phyloP scores from a whole-genome alignment of 2,329 filamentous ascomycete genomes.

The Fusarium protoensiforme region DNA sequence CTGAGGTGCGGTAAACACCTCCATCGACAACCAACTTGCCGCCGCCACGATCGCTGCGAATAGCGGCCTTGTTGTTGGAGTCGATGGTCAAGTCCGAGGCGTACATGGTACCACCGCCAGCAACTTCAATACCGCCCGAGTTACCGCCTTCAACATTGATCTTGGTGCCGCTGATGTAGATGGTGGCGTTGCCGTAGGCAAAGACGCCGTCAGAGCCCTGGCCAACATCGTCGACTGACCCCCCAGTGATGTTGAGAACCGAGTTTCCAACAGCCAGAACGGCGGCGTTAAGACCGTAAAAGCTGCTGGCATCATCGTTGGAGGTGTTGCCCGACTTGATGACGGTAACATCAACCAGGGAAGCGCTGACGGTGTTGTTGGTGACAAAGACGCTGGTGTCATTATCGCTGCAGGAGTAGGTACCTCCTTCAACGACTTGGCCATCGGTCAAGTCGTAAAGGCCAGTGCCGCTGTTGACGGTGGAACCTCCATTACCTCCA shows the following conservation, averaged over 20 bases:
- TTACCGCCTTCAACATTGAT: conserved; percentile 17
- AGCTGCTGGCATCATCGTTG: conserved; percentile 16
- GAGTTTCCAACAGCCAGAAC: conserved; percentile 13
- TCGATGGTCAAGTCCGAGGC: conserved; percentile 20
- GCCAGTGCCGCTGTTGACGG: conserved; percentile 21
- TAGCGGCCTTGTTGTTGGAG: conserved; percentile 17
- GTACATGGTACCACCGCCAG: conserved; percentile 19
- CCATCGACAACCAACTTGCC: conserved; percentile 17
- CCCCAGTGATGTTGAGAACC: conserved; percentile 16
- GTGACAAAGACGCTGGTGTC: conserved; percentile 21
- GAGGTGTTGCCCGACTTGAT: conserved; percentile 19
- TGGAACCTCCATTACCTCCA: not conserved
- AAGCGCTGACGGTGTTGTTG: conserved; percentile 16
- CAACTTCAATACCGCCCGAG: conserved; percentile 22
- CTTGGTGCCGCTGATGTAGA: conserved; percentile 17
- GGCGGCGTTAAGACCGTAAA: conserved; percentile 21
- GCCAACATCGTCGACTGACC: conserved; percentile 8
- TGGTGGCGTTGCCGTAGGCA: conserved; percentile 18
- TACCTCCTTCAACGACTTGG: conserved; percentile 8
- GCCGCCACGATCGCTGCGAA: conserved; percentile 20
- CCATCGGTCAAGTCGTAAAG: conserved; percentile 9
- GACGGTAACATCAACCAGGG: conserved; percentile 5
- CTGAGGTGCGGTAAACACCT: conserved; percentile 16
- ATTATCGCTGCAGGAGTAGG: conserved; percentile 4
- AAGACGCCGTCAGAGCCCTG: conserved; percentile 22